phyloP scores from a whole-genome alignment of 2,329 filamentous ascomycete genomes.

The Chaetomium olivaceum region DNA sequence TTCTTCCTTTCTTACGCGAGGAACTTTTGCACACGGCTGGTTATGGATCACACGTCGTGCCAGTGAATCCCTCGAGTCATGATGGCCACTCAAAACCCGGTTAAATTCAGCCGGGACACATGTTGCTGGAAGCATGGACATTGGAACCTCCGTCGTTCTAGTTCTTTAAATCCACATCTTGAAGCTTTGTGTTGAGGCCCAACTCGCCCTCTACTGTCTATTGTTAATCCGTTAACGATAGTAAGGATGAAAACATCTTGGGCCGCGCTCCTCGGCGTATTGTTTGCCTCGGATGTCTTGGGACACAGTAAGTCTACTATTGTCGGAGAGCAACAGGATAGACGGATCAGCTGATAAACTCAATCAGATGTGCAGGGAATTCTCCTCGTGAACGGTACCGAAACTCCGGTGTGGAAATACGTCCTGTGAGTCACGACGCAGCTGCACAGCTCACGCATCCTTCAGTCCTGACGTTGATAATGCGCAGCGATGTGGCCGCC shows the following conservation, averaged over 20 bases:
- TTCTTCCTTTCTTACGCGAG: neutral
- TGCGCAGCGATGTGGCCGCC: neutral
- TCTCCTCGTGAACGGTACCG: conserved; percentile 24
- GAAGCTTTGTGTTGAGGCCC: neutral
- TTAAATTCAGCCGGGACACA: neutral
- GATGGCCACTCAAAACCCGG: neutral
- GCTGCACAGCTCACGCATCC: neutral
- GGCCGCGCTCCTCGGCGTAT: neutral
- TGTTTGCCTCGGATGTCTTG: neutral
- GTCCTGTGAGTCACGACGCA: conserved; percentile 5
- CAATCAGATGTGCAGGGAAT: conserved; percentile 18
- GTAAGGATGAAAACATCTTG: neutral
- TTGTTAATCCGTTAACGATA: neutral
- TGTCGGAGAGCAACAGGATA: neutral
- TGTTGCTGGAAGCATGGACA: neutral
- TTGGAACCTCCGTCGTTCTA: neutral
- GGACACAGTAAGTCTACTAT: neutral
- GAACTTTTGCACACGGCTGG: neutral
- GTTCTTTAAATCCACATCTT: neutral
- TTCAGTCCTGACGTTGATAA: neutral
- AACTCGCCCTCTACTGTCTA: neutral
- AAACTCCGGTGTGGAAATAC: conserved; percentile 22
- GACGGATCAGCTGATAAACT: neutral
- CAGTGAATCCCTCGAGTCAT: neutral
- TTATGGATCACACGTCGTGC: neutral